Evolutionary conservation across 495 filamentous ascomycete species (phyloP).

Genomic region (Xylaria scruposa): DNA sequence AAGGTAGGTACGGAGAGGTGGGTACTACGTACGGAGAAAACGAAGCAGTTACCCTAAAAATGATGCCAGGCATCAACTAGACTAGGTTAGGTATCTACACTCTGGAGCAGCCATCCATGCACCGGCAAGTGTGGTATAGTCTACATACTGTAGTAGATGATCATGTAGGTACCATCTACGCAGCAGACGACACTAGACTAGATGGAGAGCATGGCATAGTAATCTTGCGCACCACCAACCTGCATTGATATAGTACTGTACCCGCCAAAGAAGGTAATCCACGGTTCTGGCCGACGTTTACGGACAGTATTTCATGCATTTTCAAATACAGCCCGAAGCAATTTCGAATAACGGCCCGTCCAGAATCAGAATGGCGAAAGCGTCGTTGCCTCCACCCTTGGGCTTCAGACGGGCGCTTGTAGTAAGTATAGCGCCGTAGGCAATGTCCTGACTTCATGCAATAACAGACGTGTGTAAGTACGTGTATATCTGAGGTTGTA

Average conservation of each 20-base stretch:
- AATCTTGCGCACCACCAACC: neutral
- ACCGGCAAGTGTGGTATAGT: neutral
- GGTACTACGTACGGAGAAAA: neutral
- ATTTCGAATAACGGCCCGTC: neutral
- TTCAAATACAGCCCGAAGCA: neutral
- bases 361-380: neutral
- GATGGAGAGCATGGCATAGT: neutral
- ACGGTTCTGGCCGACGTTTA: conserved; percentile 5
- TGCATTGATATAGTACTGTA: conserved; percentile 1
- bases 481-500: neutral
- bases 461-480: neutral
- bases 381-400: neutral
- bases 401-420: conserved; percentile 5
- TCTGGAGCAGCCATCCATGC: neutral
- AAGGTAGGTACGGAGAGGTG: neutral
- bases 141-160: neutral
- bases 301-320: neutral
- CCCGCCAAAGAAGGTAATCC: neutral
- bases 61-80: neutral
- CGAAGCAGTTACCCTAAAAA: conserved; percentile 14
- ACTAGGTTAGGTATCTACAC: neutral
- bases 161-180: neutral
- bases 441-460: neutral
- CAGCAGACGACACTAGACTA: neutral
- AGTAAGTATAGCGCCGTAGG: conserved; percentile 2